A percentile compares a stretch with the other conserved stretches of the same genome.
Conservation (phyloP, 2,329 filamentous ascomycete species). For the Aspergillus piperis region DNA sequence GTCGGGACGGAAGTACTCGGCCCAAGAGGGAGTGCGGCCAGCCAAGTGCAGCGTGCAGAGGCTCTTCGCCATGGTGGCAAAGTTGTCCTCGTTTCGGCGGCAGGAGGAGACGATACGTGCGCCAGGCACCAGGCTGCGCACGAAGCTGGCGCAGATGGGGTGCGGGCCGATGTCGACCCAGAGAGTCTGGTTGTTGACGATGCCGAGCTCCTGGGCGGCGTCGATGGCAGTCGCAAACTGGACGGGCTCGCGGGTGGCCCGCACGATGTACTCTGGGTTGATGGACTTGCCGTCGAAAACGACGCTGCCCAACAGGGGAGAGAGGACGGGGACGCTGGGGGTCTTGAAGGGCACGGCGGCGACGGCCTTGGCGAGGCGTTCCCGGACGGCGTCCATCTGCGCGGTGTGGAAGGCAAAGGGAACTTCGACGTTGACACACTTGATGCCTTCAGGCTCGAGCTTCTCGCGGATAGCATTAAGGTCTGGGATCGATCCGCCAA, state of each 20-base stretch:
- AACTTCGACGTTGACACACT: constrained; percentile 63
- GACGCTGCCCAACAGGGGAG: constrained; percentile 63
- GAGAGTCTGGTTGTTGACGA: too few species aligned
- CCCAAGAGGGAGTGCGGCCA: constrained; percentile 59
- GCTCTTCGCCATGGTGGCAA: too few species aligned
- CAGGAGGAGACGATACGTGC: constrained; percentile 58
- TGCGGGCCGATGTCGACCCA: constrained; percentile 66
- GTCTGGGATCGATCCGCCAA: too few species aligned
- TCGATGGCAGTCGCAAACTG: too few species aligned
- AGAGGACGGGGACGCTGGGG: constrained; percentile 57
- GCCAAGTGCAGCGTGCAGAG: too few species aligned
- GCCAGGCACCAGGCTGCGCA: constrained; percentile 64
- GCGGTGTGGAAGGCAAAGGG: constrained; percentile 58
- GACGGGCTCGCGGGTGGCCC: too few species aligned
- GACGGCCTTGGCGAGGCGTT: constrained; percentile 13
- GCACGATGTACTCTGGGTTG: too few species aligned
- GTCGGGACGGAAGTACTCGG: constrained; percentile 67
- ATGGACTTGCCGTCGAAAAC: too few species aligned
- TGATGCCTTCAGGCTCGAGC: constrained; percentile 58
- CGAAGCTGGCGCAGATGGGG: constrained; percentile 67
- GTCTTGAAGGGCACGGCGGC: constrained; percentile 6
- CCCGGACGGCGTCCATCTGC: constrained; percentile 24
- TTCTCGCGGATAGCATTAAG: constrained; percentile 50
- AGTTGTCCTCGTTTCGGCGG: constrained; percentile 45
- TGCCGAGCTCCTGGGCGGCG: too few species aligned